Percentiles rank a stretch among this genome's conserved stretches.
phyloP scores from a whole-genome alignment of 805 yeast genomes.

The Hanseniaspora pseudoguilliermondii region DNA sequence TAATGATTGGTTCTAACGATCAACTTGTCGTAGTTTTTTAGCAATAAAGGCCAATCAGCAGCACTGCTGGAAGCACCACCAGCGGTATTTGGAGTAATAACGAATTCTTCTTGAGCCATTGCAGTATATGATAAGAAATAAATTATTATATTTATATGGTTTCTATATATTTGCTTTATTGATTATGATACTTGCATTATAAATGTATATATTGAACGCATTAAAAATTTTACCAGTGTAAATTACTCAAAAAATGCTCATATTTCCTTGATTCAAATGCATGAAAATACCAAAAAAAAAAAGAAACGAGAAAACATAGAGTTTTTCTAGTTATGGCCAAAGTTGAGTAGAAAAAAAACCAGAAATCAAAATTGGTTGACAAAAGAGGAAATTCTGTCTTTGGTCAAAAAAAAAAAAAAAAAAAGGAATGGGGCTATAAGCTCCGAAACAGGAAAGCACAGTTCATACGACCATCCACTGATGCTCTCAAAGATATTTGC shows the following conservation, averaged over 20 bases:
- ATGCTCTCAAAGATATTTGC: no score
- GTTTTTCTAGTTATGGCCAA: background rate
- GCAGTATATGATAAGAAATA: slow-evolving; percentile 33
- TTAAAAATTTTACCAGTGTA: background rate
- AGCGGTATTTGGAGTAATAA: slow-evolving; percentile 73
- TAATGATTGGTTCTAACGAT: slow-evolving; percentile 93
- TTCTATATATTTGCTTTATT: background rate
- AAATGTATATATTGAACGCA: background rate
- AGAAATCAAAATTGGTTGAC: background rate
- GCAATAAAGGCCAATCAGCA: slow-evolving; percentile 86
- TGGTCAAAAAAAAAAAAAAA: background rate
- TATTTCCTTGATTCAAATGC: background rate
- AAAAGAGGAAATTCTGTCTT: background rate
- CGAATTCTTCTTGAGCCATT: slow-evolving; percentile 41
- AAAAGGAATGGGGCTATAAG: background rate
- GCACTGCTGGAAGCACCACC: slow-evolving; percentile 71
- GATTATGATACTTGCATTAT: background rate
- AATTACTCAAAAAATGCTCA: background rate
- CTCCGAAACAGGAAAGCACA: background rate
- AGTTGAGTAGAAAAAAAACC: background rate
- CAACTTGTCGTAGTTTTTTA: slow-evolving; percentile 87
- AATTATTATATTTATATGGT: background rate
- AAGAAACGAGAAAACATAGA: background rate
- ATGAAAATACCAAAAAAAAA: background rate
- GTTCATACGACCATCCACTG: background rate